Base-by-base conservation (phyloP, 495 filamentous ascomycete species). In the Neurospora terricola region DNA sequence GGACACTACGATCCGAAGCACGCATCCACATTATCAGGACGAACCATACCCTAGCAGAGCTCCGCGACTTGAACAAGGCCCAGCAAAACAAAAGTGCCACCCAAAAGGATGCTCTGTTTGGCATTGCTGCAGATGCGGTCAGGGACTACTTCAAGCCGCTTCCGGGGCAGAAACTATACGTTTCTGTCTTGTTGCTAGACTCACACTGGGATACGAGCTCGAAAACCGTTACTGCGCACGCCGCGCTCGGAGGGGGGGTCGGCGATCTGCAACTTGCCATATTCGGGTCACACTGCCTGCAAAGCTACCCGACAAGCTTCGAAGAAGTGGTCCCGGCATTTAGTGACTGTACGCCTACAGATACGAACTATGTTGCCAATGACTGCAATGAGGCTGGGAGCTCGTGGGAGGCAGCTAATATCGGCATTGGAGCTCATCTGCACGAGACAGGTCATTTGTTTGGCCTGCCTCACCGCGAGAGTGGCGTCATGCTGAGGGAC, bases 391-490 rank as follows among this genome's bases (percentile, higher is more conserved):
- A 97, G 62, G 89, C 89, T 30, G 93, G 93, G 14, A 96, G 91
- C 72, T 96, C 90, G 72, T 97, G 94, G 94, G 94, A 97, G 78
- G 89, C 94, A 21, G 93, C 93, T 9, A 95, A 94, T 76, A 88
- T 97, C 73, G 94, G 94, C 66, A 96, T 97, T 75, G 94, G 94
- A 10, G 94, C 94, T 36, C 94, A 97, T 82, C 82, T 98, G 14
- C 94, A 96, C 78, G 94, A 97, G 81, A 89, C 89, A 0, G 94
- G 94, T 3, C 94, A 96, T 81, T 80, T 95, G 23, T 90, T 98
- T 74, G 94, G 94, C 59, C 94, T 91, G 74, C 93, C 94, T 9
- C 93, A 96, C 78, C 93, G 92, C 77, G 93, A 94, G 73, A 91
- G 84, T 43, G 94, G 94, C 9, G 86, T 97, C 72, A 98, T 98